phyloP scores from a whole-genome alignment of 495 filamentous ascomycete species.

The Tuber melanosporum region DNA sequence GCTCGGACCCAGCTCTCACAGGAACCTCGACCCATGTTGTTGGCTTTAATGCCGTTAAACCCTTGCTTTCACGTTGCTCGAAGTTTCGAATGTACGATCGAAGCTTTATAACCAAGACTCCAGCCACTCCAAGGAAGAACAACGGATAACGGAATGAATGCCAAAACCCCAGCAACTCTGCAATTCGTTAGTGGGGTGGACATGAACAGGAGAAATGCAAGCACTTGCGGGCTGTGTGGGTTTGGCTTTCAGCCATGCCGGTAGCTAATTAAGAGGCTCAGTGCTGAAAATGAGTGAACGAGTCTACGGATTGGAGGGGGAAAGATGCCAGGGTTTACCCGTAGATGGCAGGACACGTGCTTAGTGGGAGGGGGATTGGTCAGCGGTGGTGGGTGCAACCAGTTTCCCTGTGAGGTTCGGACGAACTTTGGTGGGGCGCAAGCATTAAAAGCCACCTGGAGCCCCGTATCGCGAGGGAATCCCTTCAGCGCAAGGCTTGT shows the following conservation, averaged over 20 bases:
- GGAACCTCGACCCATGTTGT: conserved; percentile 16
- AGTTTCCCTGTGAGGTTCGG: not conserved
- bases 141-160: conserved; percentile 51
- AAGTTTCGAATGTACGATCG: conserved; percentile 25
- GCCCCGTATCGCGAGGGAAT: not conserved
- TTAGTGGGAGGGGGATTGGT: not conserved
- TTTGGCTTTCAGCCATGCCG: not conserved
- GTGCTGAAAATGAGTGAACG: not conserved
- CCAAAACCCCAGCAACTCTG: conserved; percentile 53
- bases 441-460: too few relatives aligned
- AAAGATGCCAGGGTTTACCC: not conserved
- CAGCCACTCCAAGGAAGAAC: conserved; percentile 46
- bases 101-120: conserved; percentile 45
- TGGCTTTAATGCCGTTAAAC: conserved; percentile 23
- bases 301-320: not conserved
- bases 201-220: not conserved
- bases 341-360: not conserved
- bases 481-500: not conserved
- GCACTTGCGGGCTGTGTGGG: not conserved
- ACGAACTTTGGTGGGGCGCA: not conserved
- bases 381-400: not conserved
- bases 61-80: conserved; percentile 20
- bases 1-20: not conserved
- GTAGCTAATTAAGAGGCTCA: not conserved
- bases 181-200: not conserved